phyloP scores from a whole-genome alignment of 805 yeast genomes.

The Candida boleticola region DNA sequence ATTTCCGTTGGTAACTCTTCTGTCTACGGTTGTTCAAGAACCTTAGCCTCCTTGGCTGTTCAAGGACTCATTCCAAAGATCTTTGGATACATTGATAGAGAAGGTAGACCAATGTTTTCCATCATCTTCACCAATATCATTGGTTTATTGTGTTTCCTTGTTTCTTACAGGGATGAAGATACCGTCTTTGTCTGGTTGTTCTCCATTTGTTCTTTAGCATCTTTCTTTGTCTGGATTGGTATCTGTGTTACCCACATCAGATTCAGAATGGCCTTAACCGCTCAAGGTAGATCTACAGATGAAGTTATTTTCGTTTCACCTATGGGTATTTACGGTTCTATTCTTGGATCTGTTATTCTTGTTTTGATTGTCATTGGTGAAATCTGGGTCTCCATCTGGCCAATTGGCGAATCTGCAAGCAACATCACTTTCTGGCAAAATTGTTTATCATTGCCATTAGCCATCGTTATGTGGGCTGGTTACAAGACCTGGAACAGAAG shows the following conservation, averaged over 20 bases:
- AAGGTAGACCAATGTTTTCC: slow-evolving; percentile 28
- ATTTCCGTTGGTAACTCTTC: slow-evolving; percentile 69
- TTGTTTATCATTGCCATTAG: slow-evolving; percentile 48
- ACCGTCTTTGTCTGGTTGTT: slow-evolving; percentile 28
- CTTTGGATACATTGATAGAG: slow-evolving; percentile 29
- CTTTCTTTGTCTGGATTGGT: slow-evolving; percentile 30
- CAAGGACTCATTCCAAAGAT: slow-evolving; percentile 58
- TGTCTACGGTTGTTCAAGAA: slow-evolving; percentile 60
- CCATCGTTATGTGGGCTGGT: slow-evolving; percentile 42
- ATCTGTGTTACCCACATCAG: slow-evolving; percentile 29
- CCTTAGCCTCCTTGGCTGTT: slow-evolving; percentile 58
- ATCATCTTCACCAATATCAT: slow-evolving; percentile 19
- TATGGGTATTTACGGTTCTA: slow-evolving; percentile 24
- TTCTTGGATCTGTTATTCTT: slow-evolving; percentile 26
- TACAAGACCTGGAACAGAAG: slow-evolving; percentile 34
- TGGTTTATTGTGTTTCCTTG: slow-evolving; percentile 29
- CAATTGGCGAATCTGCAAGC: slow-evolving; percentile 26
- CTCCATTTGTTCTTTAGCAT: slow-evolving; percentile 27
- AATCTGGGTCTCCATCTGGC: slow-evolving; percentile 40
- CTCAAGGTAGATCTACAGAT: slow-evolving; percentile 26
- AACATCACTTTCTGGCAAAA: slow-evolving; percentile 48
- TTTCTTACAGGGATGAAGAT: slow-evolving; percentile 14
- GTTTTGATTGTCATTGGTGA: slow-evolving; percentile 34
- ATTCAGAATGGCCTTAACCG: slow-evolving; percentile 26
- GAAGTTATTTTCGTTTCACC: slow-evolving; percentile 27